A percentile compares a stretch with the other conserved stretches of the same genome.
Conservation (phyloP, 2,329 filamentous ascomycete species). For the Diaporthe aspalathi region DNA sequence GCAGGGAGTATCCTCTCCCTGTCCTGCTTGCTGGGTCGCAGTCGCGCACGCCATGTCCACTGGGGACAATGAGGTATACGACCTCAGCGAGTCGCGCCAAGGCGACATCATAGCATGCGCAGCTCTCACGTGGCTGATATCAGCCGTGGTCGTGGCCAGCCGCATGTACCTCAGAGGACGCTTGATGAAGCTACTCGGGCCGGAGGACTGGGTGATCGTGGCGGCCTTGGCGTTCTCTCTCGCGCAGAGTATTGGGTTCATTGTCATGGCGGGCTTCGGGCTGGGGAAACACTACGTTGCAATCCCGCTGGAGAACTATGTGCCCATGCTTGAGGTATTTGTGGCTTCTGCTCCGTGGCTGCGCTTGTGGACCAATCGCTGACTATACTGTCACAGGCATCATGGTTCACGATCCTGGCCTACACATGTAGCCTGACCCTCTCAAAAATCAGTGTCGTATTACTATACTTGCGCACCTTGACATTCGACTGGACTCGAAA, state of each 20-base stretch:
- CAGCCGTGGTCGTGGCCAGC: slow-evolving; percentile 45
- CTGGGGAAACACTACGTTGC: slow-evolving; percentile 26
- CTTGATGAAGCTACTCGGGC: slow-evolving; percentile 49
- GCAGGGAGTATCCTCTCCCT: slow-evolving; percentile 1
- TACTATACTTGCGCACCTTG: slow-evolving; percentile 45
- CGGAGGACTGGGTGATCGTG: slow-evolving; percentile 50
- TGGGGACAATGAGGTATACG: slow-evolving; percentile 29
- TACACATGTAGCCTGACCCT: slow-evolving; percentile 43
- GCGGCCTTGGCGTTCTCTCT: slow-evolving; percentile 44
- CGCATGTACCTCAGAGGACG: slow-evolving; percentile 48
- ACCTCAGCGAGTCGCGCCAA: slow-evolving; percentile 33
- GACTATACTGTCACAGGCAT: slow-evolving; percentile 6
- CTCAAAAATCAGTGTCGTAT: slow-evolving; percentile 45
- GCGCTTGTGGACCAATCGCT: not conserved
- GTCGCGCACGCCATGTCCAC: slow-evolving; percentile 33
- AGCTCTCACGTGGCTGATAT: slow-evolving; percentile 40
- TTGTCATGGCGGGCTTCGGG: slow-evolving; percentile 26
- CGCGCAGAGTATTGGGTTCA: slow-evolving; percentile 27
- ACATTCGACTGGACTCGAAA: slow-evolving; percentile 43
- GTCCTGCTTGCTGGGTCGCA: not conserved
- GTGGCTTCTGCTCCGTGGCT: not conserved
- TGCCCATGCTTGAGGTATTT: slow-evolving; percentile 20
- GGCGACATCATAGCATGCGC: slow-evolving; percentile 36
- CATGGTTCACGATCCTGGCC: slow-evolving; percentile 41
- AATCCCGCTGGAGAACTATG: not conserved